Evolutionary conservation across 2,329 filamentous ascomycete genomes (phyloP), one percentile per base, ranked within the genome.

Genomic region (Hypoxylon sp.): DNA sequence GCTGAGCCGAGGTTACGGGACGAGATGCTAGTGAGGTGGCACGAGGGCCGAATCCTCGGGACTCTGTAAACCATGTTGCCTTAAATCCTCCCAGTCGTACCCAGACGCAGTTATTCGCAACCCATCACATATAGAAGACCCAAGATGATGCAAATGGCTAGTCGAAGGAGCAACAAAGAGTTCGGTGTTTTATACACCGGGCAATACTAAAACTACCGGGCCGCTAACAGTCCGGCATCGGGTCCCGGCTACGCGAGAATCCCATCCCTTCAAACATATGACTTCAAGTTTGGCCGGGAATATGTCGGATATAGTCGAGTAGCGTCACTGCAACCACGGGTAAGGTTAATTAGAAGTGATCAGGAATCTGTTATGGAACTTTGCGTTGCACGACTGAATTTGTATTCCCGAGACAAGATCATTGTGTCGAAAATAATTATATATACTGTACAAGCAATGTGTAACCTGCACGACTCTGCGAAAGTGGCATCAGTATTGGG

Each of bases 301-400:
- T 57, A 50, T 35, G 12, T 57, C 49, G 49, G 54, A 50, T 42
- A 57, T 57, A 46, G 36, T n/a, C n/a, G n/a, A n/a, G n/a, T n/a
- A n/a, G n/a, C n/a, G n/a, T n/a, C n/a, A n/a, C n/a, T n/a, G n/a
- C n/a, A n/a, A n/a, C n/a, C n/a, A n/a, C n/a, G n/a, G n/a, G n/a
- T n/a, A n/a, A n/a, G n/a, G n/a, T n/a, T n/a, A n/a, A n/a, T 15
- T 30, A 25, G 9, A 35, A 19, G 8, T 17, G 13, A 36, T 13
- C 12, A n/a, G 13, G 16, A 23, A 36, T 27, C 8, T 12, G 36
- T 26, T 11, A 29, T 21, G 16, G 30, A 7, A 25, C 17, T 8
- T 16, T 40, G 12, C 16, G 12, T 29, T 19, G 4, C 15, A 15
- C 7, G 9, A 17, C 8, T n/a, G n/a, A n/a, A n/a, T n/a, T n/a